Conservation (phyloP, 345 rosid species). For the Gossypium anomalum region DNA sequence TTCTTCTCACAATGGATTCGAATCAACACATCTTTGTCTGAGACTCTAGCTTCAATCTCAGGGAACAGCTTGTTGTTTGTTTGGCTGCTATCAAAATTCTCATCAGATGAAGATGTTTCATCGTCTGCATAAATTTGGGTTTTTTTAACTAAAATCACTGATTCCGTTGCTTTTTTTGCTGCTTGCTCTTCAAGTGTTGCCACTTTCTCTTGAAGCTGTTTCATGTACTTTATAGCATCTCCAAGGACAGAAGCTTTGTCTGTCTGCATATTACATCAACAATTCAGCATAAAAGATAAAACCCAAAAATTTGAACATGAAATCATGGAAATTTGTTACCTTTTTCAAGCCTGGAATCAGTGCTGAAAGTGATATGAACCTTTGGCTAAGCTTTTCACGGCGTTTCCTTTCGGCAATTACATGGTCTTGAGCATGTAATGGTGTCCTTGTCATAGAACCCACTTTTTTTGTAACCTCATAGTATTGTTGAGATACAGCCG, state of each 20-base stretch:
- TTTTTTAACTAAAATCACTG: slow-evolving; percentile 48
- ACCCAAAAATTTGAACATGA: neutral
- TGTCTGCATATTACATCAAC: slow-evolving; percentile 29
- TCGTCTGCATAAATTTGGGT: slow-evolving; percentile 36
- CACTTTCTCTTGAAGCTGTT: slow-evolving; percentile 66
- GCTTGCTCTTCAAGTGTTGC: slow-evolving; percentile 50
- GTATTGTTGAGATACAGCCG: slow-evolving; percentile 14
- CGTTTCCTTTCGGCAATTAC: slow-evolving; percentile 84
- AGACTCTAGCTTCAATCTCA: slow-evolving; percentile 65
- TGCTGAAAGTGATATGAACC: slow-evolving; percentile 64
- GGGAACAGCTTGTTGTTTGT: slow-evolving; percentile 33
- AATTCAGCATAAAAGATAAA: neutral
- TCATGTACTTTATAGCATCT: slow-evolving; percentile 55
- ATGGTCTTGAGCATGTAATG: slow-evolving; percentile 59
- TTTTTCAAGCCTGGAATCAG: slow-evolving; percentile 77
- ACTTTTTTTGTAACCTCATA: slow-evolving; percentile 21
- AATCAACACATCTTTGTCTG: slow-evolving; percentile 50
- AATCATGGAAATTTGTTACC: slow-evolving; percentile 26
- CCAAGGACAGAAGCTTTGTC: slow-evolving; percentile 72
- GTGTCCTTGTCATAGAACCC: slow-evolving; percentile 30
- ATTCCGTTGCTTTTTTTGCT: slow-evolving; percentile 42
- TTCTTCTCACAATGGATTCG: slow-evolving; percentile 61
- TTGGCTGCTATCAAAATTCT: slow-evolving; percentile 16
- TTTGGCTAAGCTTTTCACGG: slow-evolving; percentile 66
- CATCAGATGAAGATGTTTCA: slow-evolving; percentile 36